Evolutionary conservation across 2,329 filamentous ascomycete genomes (phyloP).

Genomic region (Metarhizium anisopliae): DNA sequence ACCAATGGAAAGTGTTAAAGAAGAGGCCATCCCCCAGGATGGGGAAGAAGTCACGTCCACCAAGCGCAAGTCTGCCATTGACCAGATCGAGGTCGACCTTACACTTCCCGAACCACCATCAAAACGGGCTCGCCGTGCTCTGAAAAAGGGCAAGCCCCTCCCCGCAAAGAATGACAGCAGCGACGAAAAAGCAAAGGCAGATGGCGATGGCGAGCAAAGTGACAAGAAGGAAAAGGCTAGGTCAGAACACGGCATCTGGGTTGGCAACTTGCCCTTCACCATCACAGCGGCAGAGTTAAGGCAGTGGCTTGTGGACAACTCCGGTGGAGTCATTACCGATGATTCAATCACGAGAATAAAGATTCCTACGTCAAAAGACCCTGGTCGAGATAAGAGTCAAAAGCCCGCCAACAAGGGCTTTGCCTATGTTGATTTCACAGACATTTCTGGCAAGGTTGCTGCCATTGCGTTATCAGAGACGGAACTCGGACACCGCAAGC

Average conservation of each 20-base stretch:
- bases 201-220: conserved; percentile 26
- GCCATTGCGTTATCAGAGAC: conserved; percentile 83
- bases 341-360: conserved; percentile 77
- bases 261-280: conserved; percentile 87
- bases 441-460: conserved; percentile 58
- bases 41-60: conserved; percentile 12
- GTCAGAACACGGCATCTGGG: conserved; percentile 84
- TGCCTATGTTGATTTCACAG: conserved; percentile 88
- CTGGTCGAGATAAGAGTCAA: conserved; percentile 22
- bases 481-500: conserved; percentile 62
- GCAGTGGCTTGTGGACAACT: conserved; percentile 68
- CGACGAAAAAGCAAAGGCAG: conserved; percentile 24
- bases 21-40: conserved; percentile 3
- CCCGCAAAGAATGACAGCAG: conserved; percentile 32
- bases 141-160: conserved; percentile 71
- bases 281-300: conserved; percentile 66
- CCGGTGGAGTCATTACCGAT: conserved; percentile 54
- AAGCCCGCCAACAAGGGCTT: conserved; percentile 73
- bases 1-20: conserved; percentile 9
- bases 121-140: conserved; percentile 81
- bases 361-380: conserved; percentile 57
- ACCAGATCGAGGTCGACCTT: conserved; percentile 84
- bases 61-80: conserved; percentile 62
- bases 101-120: conserved; percentile 86
- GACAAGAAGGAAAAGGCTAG: conserved; percentile 43